Evolutionary conservation across 2,329 filamentous ascomycete species (phyloP).

Genomic region (Rutstroemia sydowiana): DNA sequence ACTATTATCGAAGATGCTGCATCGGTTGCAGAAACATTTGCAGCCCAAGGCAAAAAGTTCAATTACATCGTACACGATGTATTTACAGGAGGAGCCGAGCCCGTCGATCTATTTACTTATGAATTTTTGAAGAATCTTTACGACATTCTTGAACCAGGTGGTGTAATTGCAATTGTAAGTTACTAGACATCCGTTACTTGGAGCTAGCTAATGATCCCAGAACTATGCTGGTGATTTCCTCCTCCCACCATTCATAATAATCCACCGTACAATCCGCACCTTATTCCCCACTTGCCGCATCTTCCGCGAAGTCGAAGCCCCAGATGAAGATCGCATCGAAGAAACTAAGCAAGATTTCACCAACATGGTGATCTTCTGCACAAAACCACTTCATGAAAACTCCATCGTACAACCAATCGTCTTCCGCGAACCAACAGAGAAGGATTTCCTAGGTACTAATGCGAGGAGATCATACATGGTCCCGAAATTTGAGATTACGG

Average conservation of each 20-base stretch:
- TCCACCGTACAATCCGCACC: constrained; percentile 72
- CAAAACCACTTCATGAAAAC: constrained; percentile 12
- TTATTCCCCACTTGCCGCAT: constrained; percentile 88
- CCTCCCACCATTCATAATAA: constrained; percentile 66
- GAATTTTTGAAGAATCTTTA: constrained; percentile 72
- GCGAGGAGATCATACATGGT: constrained; percentile 63
- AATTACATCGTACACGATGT: constrained; percentile 97
- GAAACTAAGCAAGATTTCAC: constrained; percentile 63
- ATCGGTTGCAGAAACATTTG: constrained; percentile 49
- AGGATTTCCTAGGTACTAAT: constrained; percentile 66
- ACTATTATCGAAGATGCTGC: constrained; percentile 79
- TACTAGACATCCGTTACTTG: not conserved
- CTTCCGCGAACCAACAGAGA: constrained; percentile 58
- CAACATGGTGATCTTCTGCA: constrained; percentile 94
- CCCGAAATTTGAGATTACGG: constrained; percentile 61
- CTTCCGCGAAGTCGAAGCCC: constrained; percentile 68
- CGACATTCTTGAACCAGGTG: constrained; percentile 65
- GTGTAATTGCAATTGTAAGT: constrained; percentile 79
- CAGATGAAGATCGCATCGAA: constrained; percentile 41
- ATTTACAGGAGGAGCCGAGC: constrained; percentile 93
- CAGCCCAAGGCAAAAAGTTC: constrained; percentile 44
- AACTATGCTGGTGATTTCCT: constrained; percentile 91
- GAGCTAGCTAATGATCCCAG: constrained; percentile 35
- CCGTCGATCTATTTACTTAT: constrained; percentile 76
- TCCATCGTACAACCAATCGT: constrained; percentile 34